Base-by-base conservation (phyloP, 1,284 basidiomycete species). In the Cutaneotrichosporon sp. region DNA sequence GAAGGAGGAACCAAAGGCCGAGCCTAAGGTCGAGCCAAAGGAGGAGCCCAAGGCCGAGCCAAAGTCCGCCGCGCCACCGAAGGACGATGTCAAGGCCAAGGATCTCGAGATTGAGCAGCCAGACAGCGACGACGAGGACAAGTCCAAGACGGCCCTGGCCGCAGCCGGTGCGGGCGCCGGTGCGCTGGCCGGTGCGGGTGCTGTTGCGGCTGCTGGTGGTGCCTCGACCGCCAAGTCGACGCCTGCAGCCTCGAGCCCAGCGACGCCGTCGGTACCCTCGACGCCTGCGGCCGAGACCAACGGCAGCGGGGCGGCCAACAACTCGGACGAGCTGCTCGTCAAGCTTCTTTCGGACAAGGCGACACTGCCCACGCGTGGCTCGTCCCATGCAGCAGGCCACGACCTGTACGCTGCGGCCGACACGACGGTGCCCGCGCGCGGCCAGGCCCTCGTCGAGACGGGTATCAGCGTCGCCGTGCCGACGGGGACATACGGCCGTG, bases 381-480 rank as follows among this genome's bases (percentile, higher is more conserved):
- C 89, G 7, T 75, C 83, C 1, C 78, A 88, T 43, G 83, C 94
- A 2, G 94, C 94, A 3, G 94, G 94, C 2, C 94, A 97, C 69
- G 94, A 98, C 74, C 78, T 98, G 38, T 96, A 91, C 76, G 87
- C 90, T 68, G 88, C 90, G 0, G 89, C 90, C 70, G 78, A 78
- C 51, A 90, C 86, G 65, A 72, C 78, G 3, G 81, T 96, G 26
- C 88, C 90, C 10, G 89, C 90, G 1, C 83, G 80, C 48, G 91
- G 90, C 47, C 91, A 94, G 69, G 91, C 88, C 5, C 78, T 97
- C 13, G 78, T 98, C 26, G 85, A 90, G 67, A 92, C 91, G 1
- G 90, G 93, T 58, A 79, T 98, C 52, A 90, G 88, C 12, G 84
- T 98, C 55, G 92, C 92, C 13, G 88, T 98, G 1, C 96, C 96